A percentile compares a stretch with the other conserved stretches of the same genome.
phyloP scores from a whole-genome alignment of 1,139 yeast genomes.

The Pichia kudriavzevii region DNA sequence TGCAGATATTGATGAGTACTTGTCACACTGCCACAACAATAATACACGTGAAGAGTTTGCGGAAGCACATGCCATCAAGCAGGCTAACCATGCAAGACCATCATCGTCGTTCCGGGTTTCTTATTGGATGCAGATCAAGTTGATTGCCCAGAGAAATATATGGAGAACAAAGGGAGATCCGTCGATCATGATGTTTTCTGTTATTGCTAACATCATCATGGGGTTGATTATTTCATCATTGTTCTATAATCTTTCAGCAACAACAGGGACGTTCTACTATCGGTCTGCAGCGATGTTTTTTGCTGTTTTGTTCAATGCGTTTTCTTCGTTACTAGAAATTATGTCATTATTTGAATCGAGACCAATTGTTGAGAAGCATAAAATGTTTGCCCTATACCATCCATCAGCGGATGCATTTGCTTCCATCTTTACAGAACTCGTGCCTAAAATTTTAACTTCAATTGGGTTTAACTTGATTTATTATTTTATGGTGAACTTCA shows the following conservation, averaged over 20 bases:
- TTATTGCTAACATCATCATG: constrained; percentile 41
- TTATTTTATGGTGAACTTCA: constrained; percentile 44
- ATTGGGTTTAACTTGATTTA: constrained; percentile 37
- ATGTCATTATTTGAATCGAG: constrained; percentile 39
- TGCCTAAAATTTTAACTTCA: constrained; percentile 39
- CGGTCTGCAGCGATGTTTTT: constrained; percentile 52
- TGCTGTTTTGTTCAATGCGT: constrained; percentile 43
- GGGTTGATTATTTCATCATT: constrained; percentile 46
- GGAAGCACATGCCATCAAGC: constrained; percentile 32
- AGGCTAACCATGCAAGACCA: constrained; percentile 31
- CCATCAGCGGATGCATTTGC: constrained; percentile 53
- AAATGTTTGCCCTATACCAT: constrained; percentile 46
- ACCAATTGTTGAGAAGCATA: constrained; percentile 50
- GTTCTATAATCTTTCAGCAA: constrained; percentile 36
- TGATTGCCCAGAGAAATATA: constrained; percentile 39
- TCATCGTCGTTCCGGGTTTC: constrained; percentile 40
- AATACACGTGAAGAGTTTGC: constrained; percentile 31
- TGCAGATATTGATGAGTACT: constrained; percentile 30
- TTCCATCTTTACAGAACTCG: constrained; percentile 37
- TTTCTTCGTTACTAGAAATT: constrained; percentile 48
- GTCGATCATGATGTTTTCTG: constrained; percentile 40
- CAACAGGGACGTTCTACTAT: constrained; percentile 44
- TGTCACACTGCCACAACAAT: constrained; percentile 19
- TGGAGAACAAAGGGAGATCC: constrained; percentile 45
- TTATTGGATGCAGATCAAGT: constrained; percentile 38